Conservation (phyloP, 2,329 filamentous ascomycete genomes). For the Alternaria postmessia region DNA sequence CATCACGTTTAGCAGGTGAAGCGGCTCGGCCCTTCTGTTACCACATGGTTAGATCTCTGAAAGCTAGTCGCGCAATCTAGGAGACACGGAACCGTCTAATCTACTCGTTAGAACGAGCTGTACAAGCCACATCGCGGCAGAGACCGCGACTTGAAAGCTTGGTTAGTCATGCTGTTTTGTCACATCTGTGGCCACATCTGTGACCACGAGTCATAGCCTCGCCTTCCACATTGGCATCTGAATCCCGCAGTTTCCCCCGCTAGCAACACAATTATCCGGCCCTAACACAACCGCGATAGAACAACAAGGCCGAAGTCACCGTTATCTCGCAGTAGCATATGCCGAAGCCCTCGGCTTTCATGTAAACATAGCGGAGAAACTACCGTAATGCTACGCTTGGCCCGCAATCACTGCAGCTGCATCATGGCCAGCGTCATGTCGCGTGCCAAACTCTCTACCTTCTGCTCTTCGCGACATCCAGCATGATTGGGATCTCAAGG, state of each 20-base stretch:
- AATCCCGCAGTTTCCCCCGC: background rate
- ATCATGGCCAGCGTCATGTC: background rate
- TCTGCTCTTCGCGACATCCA: slow-evolving; percentile 2
- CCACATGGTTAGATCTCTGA: background rate
- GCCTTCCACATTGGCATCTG: slow-evolving; percentile 6
- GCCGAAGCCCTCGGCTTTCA: slow-evolving; percentile 12
- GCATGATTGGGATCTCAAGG: slow-evolving; percentile 18
- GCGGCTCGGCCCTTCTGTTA: slow-evolving; percentile 4
- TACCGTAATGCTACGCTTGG: slow-evolving; percentile 5
- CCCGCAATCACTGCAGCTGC: background rate
- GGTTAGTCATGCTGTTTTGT: slow-evolving; percentile 9
- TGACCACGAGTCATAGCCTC: slow-evolving; percentile 7
- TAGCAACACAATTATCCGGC: slow-evolving; percentile 8
- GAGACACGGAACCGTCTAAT: background rate
- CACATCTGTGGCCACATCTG: background rate
- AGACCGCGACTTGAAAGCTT: background rate
- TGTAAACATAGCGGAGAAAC: slow-evolving; percentile 2
- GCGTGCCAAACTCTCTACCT: background rate
- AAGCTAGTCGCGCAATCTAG: background rate
- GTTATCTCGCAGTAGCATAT: slow-evolving; percentile 10
- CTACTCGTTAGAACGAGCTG: background rate
- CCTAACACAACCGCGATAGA: slow-evolving; percentile 2
- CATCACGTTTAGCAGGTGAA: background rate
- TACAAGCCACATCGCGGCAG: background rate
- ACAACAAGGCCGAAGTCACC: slow-evolving; percentile 3